These are phyloP conservation scores for Aphanomyces astaci DNA, from an alignment of 352 stramenopile genomes.

Conservation along the genomic window DNA sequence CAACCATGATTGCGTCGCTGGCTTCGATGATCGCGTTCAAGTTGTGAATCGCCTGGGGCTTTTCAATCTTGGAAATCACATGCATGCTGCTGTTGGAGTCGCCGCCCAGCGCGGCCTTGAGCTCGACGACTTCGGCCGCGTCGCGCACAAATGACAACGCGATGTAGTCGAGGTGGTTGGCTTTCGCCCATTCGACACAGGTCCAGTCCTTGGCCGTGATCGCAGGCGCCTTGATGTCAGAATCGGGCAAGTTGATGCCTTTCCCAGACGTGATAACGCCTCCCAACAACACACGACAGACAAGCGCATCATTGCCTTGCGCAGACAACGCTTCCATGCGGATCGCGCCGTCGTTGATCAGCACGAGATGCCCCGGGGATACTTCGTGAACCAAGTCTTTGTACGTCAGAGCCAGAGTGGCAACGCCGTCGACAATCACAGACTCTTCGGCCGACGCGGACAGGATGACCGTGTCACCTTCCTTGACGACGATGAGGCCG, in stretches of 20 bases:
- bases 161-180: slow-evolving; percentile 12
- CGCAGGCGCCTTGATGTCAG: slow-evolving; percentile 18
- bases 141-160: slow-evolving; percentile 20
- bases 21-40: slow-evolving; percentile 17
- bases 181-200: slow-evolving; percentile 20
- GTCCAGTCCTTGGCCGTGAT: slow-evolving; percentile 19
- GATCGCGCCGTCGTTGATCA: slow-evolving; percentile 22
- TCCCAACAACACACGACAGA: slow-evolving; percentile 3
- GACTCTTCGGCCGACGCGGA: slow-evolving; percentile 2
- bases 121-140: slow-evolving; percentile 1
- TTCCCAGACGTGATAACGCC: slow-evolving; percentile 16
- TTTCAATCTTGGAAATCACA: slow-evolving; percentile 24
- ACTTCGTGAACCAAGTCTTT: slow-evolving; percentile 21
- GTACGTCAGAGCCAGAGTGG: slow-evolving; percentile 12
- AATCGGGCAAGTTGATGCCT: slow-evolving; percentile 20
- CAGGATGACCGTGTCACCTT: slow-evolving; percentile 7
- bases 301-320: neutral
- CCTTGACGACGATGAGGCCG: neutral
- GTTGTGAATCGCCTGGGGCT: slow-evolving; percentile 17
- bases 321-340: slow-evolving; percentile 1
- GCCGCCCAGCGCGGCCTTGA: slow-evolving; percentile 12
- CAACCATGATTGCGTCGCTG: slow-evolving; percentile 19
- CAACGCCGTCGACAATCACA: neutral
- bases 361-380: slow-evolving; percentile 1
- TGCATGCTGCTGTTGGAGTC: too few relatives aligned